A percentile compares a stretch with the other conserved stretches of the same genome.
Evolutionary conservation across 2,329 filamentous ascomycete species (phyloP).

Genomic region (Helminthosporium solani): DNA sequence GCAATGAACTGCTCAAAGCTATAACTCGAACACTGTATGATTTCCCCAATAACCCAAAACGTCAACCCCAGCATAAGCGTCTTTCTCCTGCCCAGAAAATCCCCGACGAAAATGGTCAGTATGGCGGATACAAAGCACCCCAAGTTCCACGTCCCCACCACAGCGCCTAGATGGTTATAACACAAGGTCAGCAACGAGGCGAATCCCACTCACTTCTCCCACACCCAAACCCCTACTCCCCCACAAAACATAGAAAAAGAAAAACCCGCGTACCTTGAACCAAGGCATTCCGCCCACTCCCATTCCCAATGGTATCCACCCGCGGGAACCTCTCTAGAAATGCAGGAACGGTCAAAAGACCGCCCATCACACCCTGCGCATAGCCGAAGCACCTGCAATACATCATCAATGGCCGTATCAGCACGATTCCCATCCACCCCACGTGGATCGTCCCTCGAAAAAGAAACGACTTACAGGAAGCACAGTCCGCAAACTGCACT

Average conservation of each 20-base stretch:
- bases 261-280: constrained; percentile 22
- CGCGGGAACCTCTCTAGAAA: constrained; percentile 50
- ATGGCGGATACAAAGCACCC: constrained; percentile 61
- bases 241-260: too few species aligned
- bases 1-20: constrained; percentile 53
- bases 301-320: constrained; percentile 24
- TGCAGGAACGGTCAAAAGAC: constrained; percentile 65
- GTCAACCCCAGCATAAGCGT: constrained; percentile 52
- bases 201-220: too few species aligned
- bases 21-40: constrained; percentile 51
- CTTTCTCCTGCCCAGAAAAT: constrained; percentile 51
- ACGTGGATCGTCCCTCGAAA: neutral
- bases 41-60: constrained; percentile 52
- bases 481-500: constrained; percentile 9
- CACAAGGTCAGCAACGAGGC: too few species aligned
- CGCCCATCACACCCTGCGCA: constrained; percentile 69
- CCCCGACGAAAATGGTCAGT: constrained; percentile 52
- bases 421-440: neutral
- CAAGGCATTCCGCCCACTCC: constrained; percentile 23
- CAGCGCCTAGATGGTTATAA: constrained; percentile 28
- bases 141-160: constrained; percentile 41
- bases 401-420: neutral
- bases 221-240: too few species aligned
- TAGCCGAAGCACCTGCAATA: constrained; percentile 54
- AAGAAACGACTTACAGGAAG: constrained; percentile 5